Evolutionary conservation across 805 yeast species (phyloP).

Genomic region (Saccharomycopsis vini): DNA sequence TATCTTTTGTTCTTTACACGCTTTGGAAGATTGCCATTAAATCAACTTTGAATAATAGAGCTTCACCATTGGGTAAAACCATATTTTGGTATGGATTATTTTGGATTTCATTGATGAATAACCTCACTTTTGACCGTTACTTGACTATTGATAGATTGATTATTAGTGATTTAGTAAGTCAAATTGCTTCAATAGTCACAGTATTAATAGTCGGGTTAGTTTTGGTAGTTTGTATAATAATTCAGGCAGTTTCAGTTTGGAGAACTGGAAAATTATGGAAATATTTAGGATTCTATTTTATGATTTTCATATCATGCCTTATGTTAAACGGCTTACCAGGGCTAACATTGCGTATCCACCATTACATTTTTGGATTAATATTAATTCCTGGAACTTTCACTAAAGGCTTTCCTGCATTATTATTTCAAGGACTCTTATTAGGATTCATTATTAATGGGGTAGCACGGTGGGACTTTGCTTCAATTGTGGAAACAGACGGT

Average conservation of each 20-base stretch:
- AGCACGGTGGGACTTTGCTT: slow-evolving; percentile 88
- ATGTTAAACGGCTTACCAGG: slow-evolving; percentile 46
- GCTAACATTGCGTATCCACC: slow-evolving; percentile 69
- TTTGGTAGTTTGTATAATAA: slow-evolving; percentile 37
- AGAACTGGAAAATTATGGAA: slow-evolving; percentile 56
- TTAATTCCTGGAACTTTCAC: slow-evolving; percentile 81
- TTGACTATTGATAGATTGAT: slow-evolving; percentile 83
- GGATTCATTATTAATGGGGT: slow-evolving; percentile 82
- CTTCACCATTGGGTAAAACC: slow-evolving; percentile 32
- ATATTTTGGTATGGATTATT: slow-evolving; percentile 65
- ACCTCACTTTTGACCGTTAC: slow-evolving; percentile 71
- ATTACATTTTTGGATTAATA: slow-evolving; percentile 68
- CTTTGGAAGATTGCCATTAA: slow-evolving; percentile 49
- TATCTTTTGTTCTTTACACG: slow-evolving; percentile 59
- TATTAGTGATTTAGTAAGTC: slow-evolving; percentile 55
- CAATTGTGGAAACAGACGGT: slow-evolving; percentile 69
- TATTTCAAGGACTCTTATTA: slow-evolving; percentile 75
- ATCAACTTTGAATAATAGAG: slow-evolving; percentile 37
- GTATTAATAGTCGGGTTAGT: slow-evolving; percentile 38
- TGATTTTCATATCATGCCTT: slow-evolving; percentile 35
- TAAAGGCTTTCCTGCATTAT: slow-evolving; percentile 55
- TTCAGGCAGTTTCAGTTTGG: slow-evolving; percentile 80
- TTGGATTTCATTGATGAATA: slow-evolving; percentile 80
- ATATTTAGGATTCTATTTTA: slow-evolving; percentile 47
- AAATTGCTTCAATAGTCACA: slow-evolving; percentile 70